Evolutionary conservation across 495 filamentous ascomycete genomes (phyloP).

Genomic region (Endocarpon pusillum): DNA sequence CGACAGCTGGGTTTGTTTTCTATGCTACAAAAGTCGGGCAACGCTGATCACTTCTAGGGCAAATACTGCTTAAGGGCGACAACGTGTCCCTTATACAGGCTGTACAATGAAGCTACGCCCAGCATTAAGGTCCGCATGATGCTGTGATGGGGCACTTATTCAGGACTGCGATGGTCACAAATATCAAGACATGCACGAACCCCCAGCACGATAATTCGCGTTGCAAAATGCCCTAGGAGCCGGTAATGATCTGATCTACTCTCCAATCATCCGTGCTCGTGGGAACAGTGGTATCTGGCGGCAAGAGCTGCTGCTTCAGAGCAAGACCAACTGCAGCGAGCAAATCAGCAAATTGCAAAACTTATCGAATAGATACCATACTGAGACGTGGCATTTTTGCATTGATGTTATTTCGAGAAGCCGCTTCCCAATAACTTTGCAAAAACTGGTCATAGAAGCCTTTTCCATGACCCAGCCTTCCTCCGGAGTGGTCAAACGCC

Average conservation of each 20-base stretch:
- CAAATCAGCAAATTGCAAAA: constrained; percentile 2
- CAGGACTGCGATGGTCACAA: no score
- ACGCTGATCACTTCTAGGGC: constrained; percentile 54
- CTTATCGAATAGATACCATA: constrained; percentile 24
- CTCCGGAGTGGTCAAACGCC: constrained; percentile 64
- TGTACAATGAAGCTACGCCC: constrained; percentile 41
- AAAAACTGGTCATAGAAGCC: constrained; percentile 95
- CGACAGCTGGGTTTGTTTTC: constrained; percentile 54
- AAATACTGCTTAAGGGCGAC: constrained; percentile 93
- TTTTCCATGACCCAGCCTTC: constrained; percentile 82
- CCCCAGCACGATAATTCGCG: no score
- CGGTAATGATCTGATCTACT: no score
- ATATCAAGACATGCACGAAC: no score
- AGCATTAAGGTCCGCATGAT: no score
- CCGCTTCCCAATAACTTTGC: constrained; percentile 42
- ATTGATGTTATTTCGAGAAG: constrained; percentile 21
- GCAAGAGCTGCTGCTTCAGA: constrained; percentile 72
- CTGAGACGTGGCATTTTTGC: constrained; percentile 47
- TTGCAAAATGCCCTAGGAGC: no score
- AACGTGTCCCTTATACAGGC: constrained; percentile 91
- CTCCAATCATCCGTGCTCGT: constrained; percentile 47
- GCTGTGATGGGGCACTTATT: no score
- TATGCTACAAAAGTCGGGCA: no score
- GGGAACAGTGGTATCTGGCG: constrained; percentile 41
- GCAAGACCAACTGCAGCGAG: constrained; percentile 58